Base-by-base conservation (phyloP, 306 rosid species). In the Prosopis cineraria region DNA sequence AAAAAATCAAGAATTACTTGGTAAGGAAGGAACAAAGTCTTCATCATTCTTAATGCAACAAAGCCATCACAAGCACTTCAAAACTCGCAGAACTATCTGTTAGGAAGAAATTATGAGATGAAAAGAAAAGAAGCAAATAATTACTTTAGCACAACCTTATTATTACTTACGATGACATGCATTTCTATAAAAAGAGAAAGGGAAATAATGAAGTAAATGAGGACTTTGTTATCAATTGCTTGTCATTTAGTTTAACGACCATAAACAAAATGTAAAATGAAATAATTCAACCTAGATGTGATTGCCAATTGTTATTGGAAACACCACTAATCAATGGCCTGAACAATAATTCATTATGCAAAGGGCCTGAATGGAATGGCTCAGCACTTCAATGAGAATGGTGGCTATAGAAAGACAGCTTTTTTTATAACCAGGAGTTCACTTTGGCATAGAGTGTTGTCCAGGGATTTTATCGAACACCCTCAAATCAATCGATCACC, bases 1-100 rank as follows among this genome's bases (percentile, higher is more conserved):
- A 33, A 6, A 17, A 27, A 36, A 0, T 12, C 2, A 12, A 52
- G 19, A 68, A 65, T 44, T 79, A 88, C 91, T 75, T 88, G 83
- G 79, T 75, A 82, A 25, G 89, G 84, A 74, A 75, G 86, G 30
- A 60, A 80, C 60, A 56, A 56, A 71, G 70, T 78, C 80, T 85
- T 75, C 25, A 84, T 78, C 91, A 83, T 85, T 68, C 59, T 70
- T 22, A 33, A 22, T 2, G 52, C 41, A 53, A 71, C 70, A 19
- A 56, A 47, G 17, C 20, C 9, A 6, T 7, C 39, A 19, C 17
- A 2, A 30, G 14, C 17, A 59, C 12, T 34, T 20, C 52, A 66
- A 65, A 64, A 66, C 50, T 66, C 1, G 50, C 44, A 39, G 31
- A 66, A 59, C 43, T 20, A 30, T 45, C 76, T 56, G 41, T 40